Conservation (phyloP, 2,329 filamentous ascomycete genomes). For the Aspergillus fructus region DNA sequence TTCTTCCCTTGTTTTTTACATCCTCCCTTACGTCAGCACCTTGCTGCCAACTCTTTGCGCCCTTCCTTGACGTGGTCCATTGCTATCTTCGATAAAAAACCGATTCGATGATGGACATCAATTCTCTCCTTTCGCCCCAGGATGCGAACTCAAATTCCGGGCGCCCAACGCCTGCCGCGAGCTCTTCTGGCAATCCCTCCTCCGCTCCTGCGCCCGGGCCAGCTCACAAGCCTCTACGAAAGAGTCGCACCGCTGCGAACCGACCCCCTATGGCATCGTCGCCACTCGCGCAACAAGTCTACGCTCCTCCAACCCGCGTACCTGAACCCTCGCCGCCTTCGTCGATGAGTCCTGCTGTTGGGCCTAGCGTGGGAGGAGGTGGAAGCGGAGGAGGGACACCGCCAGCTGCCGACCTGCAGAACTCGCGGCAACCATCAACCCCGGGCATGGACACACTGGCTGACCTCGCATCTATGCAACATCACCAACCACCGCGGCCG, state of each 20-base stretch:
- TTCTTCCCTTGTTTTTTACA: constrained; percentile 6
- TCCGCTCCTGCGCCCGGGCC: constrained; percentile 26
- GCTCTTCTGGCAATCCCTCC: constrained; percentile 26
- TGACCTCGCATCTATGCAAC: constrained; percentile 49
- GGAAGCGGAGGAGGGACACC: constrained; percentile 39
- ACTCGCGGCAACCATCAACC: constrained; percentile 44
- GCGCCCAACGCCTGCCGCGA: constrained; percentile 31
- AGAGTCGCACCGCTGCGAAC: constrained; percentile 33
- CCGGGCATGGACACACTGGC: constrained; percentile 51
- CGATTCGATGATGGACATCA: constrained; percentile 44
- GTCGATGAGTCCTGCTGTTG: constrained; percentile 31
- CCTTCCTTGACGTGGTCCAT: constrained; percentile 22
- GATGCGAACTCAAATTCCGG: constrained; percentile 41
- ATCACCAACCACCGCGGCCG: constrained; percentile 43
- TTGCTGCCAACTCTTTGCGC: constrained; percentile 11
- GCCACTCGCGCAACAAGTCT: constrained; percentile 44
- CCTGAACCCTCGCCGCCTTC: constrained; percentile 39
- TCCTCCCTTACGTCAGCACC: constrained; percentile 14
- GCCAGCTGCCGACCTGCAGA: constrained; percentile 32
- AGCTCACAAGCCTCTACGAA: constrained; percentile 38
- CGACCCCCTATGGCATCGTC: constrained; percentile 40
- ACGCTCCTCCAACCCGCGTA: constrained; percentile 34
- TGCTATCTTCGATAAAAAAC: not conserved
- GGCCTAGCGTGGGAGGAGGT: constrained; percentile 25
- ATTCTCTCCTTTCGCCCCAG: constrained; percentile 46